These are phyloP conservation scores for Amanita polypyramis DNA, from an alignment of 768 basidiomycete species.

Conservation along the genomic window DNA sequence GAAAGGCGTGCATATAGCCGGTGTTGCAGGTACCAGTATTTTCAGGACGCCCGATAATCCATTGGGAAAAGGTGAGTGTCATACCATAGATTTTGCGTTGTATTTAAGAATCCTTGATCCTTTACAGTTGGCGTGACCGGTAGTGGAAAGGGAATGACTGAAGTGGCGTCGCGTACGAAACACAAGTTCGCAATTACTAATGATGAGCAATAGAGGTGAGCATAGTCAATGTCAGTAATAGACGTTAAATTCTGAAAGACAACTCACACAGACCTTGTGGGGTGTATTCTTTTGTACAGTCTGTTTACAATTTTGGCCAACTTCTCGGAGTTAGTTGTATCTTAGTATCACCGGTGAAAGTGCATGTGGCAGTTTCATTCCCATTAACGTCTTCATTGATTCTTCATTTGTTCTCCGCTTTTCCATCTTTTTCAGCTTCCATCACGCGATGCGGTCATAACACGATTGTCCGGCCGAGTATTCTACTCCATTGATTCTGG, in stretches of 20 bases:
- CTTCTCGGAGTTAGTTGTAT: constrained; percentile 8
- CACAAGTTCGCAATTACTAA: constrained; percentile 53
- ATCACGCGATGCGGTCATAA: not conserved
- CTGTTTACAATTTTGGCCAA: constrained; percentile 4
- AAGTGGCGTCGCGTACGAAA: constrained; percentile 53
- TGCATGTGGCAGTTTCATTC: constrained; percentile 8
- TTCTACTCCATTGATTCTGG: constrained; percentile 1
- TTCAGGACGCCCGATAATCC: constrained; percentile 95
- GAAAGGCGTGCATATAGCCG: constrained; percentile 88
- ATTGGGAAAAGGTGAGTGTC: constrained; percentile 61
- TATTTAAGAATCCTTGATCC: constrained; percentile 12
- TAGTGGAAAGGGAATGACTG: constrained; percentile 85
- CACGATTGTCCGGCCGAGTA: not conserved
- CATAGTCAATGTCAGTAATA: not conserved
- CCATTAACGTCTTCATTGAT: constrained; percentile 4
- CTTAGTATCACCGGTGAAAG: constrained; percentile 5
- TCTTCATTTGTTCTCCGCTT: constrained; percentile 4
- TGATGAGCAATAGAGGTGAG: constrained; percentile 16
- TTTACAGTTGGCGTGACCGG: constrained; percentile 79
- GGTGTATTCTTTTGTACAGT: constrained; percentile 3
- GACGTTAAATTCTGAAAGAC: not conserved
- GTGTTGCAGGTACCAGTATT: constrained; percentile 80
- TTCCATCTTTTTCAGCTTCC: not conserved
- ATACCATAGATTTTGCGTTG: constrained; percentile 2
- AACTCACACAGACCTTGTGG: constrained; percentile 1